Percentiles rank a stretch among this genome's conserved stretches.
phyloP scores from a whole-genome alignment of 2,329 filamentous ascomycete genomes.

The Knufia petricola region DNA sequence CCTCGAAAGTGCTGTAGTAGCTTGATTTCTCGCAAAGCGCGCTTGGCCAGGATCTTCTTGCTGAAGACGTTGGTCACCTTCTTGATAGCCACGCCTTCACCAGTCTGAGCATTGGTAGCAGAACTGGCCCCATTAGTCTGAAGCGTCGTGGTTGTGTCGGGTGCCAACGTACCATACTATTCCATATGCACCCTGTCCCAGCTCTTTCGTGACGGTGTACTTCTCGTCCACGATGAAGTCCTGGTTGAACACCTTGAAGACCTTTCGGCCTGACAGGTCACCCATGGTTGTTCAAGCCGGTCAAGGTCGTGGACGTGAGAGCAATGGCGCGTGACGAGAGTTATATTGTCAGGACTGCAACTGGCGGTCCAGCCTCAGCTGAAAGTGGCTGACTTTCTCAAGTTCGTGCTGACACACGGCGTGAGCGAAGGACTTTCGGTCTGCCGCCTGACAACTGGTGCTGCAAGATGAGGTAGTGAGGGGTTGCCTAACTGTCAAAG shows the following conservation, averaged over 20 bases:
- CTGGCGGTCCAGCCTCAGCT: not conserved
- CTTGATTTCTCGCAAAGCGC: constrained; percentile 96
- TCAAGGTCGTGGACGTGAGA: not conserved
- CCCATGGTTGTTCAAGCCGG: constrained; percentile 38
- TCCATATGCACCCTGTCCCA: constrained; percentile 95
- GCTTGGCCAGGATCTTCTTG: constrained; percentile 99
- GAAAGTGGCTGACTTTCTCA: not conserved
- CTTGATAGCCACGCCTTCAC: constrained; percentile 95
- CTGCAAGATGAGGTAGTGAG: not conserved
- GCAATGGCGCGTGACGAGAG: not conserved
- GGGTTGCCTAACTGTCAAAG: not conserved
- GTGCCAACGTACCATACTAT: constrained; percentile 73
- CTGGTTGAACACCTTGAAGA: constrained; percentile 99
- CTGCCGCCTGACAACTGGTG: not conserved
- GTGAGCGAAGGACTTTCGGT: not conserved
- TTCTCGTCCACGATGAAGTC: constrained; percentile 98
- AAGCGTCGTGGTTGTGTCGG: not conserved
- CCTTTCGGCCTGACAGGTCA: constrained; percentile 64
- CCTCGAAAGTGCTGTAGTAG: constrained; percentile 94
- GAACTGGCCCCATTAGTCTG: constrained; percentile 49
- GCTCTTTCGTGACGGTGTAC: constrained; percentile 97
- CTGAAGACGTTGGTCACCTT: constrained; percentile 99
- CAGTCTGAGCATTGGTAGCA: constrained; percentile 80
- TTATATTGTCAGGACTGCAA: not conserved
- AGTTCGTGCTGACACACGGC: constrained; percentile 2